Evolutionary conservation across 805 yeast genomes (phyloP), one percentile per base, ranked within the genome.

Genomic region (Metschnikowia sp.): DNA sequence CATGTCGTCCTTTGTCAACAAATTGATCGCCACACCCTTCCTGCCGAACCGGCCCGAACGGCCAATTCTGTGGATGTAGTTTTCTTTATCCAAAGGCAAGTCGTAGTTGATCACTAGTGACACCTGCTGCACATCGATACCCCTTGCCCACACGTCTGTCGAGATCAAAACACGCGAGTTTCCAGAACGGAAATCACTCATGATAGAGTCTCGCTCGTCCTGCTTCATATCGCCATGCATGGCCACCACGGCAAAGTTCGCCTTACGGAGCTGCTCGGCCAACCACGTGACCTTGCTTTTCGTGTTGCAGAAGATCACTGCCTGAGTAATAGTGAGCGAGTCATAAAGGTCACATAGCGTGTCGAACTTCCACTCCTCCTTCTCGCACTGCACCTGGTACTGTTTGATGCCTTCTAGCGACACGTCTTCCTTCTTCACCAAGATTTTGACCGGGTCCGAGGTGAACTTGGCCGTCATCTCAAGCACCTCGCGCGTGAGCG

Each of bases 221-320:
- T 94, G 99, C 61, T 88, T 83, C 88, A 94, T 84, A 65, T 94
- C 99, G 39, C 97, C 96, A 74, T 94, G 98, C 86, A 94, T 94
- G 41, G 97, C 83, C 41, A 87, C 87, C 44, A 94, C 97, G 33
- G 97, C 88, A 77, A 92, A 94, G 69, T 88, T 85, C 48, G 86
- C 81, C 54, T 77, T 82, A 46, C 79, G 80, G 78, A 92, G 82
- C 67, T 87, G 84, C 47, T 81, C 86, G 46, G 95, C 77, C 48
- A 94, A 79, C 84, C 86, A 87, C 70, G 89, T 96, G 56, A 92
- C 99, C 78, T 92, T 92, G 69, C 85, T 79, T 73, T 92, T 87
- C 56, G 98, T 91, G 78, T 94, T 94, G 75, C 99, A 94, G 79
- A 94, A 94, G 45, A 94, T 94, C 53, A 94, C 98, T 42, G 97